Evolutionary conservation across 208 protist species (phyloP), one percentile per base, ranked within the genome.

Genomic region (Sergeia podlipaevii): DNA sequence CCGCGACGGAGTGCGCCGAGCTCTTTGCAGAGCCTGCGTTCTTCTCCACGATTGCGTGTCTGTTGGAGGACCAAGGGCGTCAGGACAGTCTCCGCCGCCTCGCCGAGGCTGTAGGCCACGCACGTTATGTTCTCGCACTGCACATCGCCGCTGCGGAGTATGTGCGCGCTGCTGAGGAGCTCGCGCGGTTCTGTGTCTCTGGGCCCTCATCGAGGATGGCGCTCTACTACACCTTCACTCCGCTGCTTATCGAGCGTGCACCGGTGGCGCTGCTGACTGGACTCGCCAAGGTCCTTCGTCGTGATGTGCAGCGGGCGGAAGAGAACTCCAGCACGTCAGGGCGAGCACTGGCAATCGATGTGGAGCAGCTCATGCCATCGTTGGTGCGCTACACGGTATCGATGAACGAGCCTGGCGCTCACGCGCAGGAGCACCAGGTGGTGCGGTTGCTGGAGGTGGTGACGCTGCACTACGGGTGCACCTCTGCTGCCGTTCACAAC

Each of bases 191-290:
- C 57, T 72, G 67, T 46, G 58, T 72, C 24, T 47, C 47, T 3
- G 65, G 45, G 10, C 33, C 50, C 0, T 69, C 73, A 10, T n/a
- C n/a, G n/a, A n/a, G n/a, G n/a, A 59, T 67, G 10, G 64, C 68
- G 39, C 38, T 91, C 18, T 98, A 85, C 80, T 98, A 98, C 64
- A 83, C 93, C 41, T 96, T 94, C 64, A 70, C 80, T 6, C 91
- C 95, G 1, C 45, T 83, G 20, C 62, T 98, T 8, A 95, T 98
- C 20, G 67, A 74, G 60, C 75, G 95, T 41, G 69, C 76, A 28
- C 95, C 97, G 3, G 60, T 92, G 21, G 65, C 81, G 28, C 70
- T 92, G 18, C 77, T 96, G 6, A 77, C 80, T 10, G 74, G 60
- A 0, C 74, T 90, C 68, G 56, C 91, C n/a, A 54, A 70, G 3